Evolutionary conservation across 768 basidiomycete genomes (phyloP).

Genomic region (Rhodotorula sphaerocarpa): DNA sequence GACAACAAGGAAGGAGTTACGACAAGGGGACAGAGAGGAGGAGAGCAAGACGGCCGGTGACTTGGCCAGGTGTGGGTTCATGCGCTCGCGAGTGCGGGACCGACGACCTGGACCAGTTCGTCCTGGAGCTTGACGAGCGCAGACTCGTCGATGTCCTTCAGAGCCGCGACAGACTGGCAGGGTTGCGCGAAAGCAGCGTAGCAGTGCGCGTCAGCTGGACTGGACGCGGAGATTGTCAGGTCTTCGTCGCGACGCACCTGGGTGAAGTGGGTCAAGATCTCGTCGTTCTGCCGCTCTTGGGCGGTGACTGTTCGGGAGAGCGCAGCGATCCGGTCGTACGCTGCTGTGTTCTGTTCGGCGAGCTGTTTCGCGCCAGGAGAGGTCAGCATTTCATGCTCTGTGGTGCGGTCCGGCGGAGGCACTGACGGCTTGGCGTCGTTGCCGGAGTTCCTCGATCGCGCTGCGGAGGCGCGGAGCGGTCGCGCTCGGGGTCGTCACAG

Average conservation of each 20-base stretch:
- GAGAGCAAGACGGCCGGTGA: too few species aligned
- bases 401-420: not conserved
- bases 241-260: not conserved
- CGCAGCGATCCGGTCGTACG: not conserved
- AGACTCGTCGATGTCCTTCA: conserved; percentile 6
- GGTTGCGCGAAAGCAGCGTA: not conserved
- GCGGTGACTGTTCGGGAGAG: not conserved
- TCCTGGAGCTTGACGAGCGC: conserved; percentile 16
- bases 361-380: not conserved
- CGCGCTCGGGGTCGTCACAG: conserved; percentile 10
- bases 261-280: conserved; percentile 11
- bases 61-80: too few species aligned
- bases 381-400: not conserved
- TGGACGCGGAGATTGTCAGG: not conserved
- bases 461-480: conserved; percentile 9
- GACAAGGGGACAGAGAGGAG: too few species aligned
- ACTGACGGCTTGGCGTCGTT: conserved; percentile 18
- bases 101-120: too few species aligned
- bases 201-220: fast-evolving
- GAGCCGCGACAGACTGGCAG: conserved; percentile 5
- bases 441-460: not conserved
- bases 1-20: not conserved
- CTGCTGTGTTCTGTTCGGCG: not conserved
- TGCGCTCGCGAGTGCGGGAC: not conserved
- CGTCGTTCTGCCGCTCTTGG: conserved; percentile 18